These are phyloP conservation scores for Letharia columbiana DNA, from an alignment of 495 filamentous ascomycete genomes.

Conservation along the genomic window DNA sequence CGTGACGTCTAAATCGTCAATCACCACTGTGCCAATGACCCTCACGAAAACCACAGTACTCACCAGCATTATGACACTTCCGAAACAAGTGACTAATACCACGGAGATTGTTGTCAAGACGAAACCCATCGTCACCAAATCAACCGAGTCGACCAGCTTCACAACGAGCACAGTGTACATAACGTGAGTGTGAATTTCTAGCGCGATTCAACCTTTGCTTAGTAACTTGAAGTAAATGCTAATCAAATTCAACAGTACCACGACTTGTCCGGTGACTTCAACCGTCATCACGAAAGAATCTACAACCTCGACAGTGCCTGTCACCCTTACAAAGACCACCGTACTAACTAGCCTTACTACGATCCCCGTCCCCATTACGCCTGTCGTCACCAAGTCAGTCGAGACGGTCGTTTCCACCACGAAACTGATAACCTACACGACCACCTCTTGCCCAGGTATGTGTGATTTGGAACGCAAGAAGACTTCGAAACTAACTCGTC, in stretches of 20 bases:
- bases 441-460: slow-evolving; percentile 20
- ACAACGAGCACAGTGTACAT: neutral
- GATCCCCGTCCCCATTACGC: neutral
- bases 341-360: slow-evolving; percentile 28
- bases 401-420: neutral
- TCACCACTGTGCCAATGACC: too few species aligned
- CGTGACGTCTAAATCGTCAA: too few species aligned
- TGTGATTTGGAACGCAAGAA: neutral
- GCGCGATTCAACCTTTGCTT: neutral
- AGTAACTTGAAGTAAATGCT: neutral
- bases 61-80: neutral
- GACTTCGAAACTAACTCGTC: neutral
- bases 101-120: neutral
- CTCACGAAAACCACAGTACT: neutral
- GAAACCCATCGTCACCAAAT: neutral
- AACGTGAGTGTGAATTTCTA: neutral
- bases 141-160: neutral
- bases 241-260: slow-evolving; percentile 13
- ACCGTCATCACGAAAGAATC: slow-evolving; percentile 27
- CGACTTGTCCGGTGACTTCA: slow-evolving; percentile 21
- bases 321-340: slow-evolving; percentile 25
- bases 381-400: neutral
- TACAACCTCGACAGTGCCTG: slow-evolving; percentile 26
- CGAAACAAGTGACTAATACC: neutral
- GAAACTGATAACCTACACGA: slow-evolving; percentile 3